A percentile compares a stretch with the other conserved stretches of the same genome.
Evolutionary conservation across 2,329 filamentous ascomycete species (phyloP).

Genomic region (Tothia fuscella): DNA sequence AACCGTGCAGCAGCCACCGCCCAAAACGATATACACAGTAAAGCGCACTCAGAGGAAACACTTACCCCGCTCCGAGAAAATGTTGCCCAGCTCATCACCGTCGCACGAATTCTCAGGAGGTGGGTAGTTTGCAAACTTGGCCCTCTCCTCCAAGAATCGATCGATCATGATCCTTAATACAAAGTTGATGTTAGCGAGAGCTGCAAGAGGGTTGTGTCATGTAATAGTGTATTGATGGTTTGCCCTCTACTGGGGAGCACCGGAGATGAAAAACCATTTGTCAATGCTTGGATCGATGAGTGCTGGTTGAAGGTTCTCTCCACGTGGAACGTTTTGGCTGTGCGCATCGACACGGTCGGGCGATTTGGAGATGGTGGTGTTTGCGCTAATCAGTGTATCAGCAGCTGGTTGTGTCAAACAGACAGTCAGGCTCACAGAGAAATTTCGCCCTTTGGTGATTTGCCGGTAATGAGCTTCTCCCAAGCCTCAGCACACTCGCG

Average conservation of each 20-base stretch:
- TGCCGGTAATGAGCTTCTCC: conserved; percentile 91
- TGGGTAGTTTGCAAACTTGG: no score
- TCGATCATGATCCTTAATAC: no score
- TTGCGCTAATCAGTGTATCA: conserved; percentile 48
- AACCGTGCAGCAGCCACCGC: no score
- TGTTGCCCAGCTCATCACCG: no score
- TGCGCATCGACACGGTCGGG: conserved; percentile 55
- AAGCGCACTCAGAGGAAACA: no score
- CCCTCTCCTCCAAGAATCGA: no score
- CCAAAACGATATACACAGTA: no score
- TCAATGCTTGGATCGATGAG: conserved; percentile 95
- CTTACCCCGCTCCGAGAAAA: no score
- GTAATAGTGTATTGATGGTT: no score
- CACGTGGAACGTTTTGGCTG: conserved; percentile 63
- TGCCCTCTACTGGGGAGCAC: conserved; percentile 52
- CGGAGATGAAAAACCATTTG: conserved; percentile 99
- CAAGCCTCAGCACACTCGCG: conserved; percentile 94
- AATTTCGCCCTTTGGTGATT: conserved; percentile 65
- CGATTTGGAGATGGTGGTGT: conserved; percentile 64
- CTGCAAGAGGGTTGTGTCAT: no score
- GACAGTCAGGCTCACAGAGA: conserved; percentile 54
- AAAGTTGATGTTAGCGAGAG: no score
- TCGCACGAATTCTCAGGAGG: no score
- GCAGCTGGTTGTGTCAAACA: background rate
- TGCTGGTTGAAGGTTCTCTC: conserved; percentile 70